A percentile compares a stretch with the other conserved stretches of the same genome.
Conservation (phyloP, 306 rosid species). For the Cotoneaster glaucophyllus region DNA sequence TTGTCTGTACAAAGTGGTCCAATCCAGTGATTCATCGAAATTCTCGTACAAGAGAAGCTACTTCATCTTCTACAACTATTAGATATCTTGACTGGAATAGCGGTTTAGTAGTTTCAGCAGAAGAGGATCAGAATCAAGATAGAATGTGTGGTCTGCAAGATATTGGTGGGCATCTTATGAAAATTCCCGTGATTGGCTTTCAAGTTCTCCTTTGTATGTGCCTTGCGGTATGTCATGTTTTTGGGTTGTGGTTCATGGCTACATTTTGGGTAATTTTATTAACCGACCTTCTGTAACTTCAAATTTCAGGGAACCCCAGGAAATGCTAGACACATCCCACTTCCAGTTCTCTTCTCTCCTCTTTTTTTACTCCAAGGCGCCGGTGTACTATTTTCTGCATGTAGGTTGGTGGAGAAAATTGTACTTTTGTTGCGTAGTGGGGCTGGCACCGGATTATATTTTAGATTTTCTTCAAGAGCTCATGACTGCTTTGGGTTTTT, state of each 20-base stretch:
- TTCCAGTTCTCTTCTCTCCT: slow-evolving; percentile 77
- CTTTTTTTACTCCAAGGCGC: slow-evolving; percentile 78
- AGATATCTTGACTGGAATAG: slow-evolving; percentile 90
- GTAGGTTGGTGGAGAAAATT: slow-evolving; percentile 73
- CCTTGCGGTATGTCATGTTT: slow-evolving; percentile 58
- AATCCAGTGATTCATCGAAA: slow-evolving; percentile 88
- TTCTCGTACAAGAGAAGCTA: slow-evolving; percentile 53
- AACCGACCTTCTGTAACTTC: slow-evolving; percentile 17
- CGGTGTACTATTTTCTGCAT: slow-evolving; percentile 63
- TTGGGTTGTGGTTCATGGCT: slow-evolving; percentile 18
- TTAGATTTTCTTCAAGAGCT: slow-evolving; percentile 61
- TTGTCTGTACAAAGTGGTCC: slow-evolving; percentile 99
- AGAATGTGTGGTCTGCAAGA: slow-evolving; percentile 88
- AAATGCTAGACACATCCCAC: slow-evolving; percentile 52
- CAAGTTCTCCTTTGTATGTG: slow-evolving; percentile 93
- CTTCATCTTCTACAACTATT: slow-evolving; percentile 66
- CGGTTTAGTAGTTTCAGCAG: slow-evolving; percentile 67
- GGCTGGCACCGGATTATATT: slow-evolving; percentile 61
- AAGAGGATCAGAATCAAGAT: slow-evolving; percentile 56
- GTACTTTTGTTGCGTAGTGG: slow-evolving; percentile 60
- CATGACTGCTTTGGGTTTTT: slow-evolving; percentile 89
- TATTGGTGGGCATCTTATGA: slow-evolving; percentile 92
- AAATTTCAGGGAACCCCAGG: slow-evolving; percentile 80
- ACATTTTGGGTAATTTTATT: slow-evolving; percentile 12
- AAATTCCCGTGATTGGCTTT: slow-evolving; percentile 77